phyloP scores from a whole-genome alignment of 345 rosid genomes.

The Pistacia atlantica region DNA sequence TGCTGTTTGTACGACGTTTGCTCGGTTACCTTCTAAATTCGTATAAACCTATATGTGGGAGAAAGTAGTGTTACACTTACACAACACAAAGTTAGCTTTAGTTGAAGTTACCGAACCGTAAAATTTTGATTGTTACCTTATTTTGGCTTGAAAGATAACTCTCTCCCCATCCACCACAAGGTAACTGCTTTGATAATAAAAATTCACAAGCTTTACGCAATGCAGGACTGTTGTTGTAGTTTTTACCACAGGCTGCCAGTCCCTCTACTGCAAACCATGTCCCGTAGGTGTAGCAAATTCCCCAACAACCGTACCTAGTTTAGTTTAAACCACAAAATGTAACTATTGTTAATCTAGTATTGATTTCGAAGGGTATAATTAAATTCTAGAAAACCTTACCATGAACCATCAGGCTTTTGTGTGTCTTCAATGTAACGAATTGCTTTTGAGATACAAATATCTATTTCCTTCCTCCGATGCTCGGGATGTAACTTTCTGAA shows the following conservation, averaged over 20 bases:
- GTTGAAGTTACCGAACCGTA: too few species aligned
- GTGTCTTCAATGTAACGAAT: conserved; percentile 37
- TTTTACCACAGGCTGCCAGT: conserved; percentile 50
- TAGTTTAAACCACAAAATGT: neutral
- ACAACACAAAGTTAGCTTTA: too few species aligned
- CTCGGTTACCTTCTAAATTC: conserved; percentile 37
- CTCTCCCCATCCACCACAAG: conserved; percentile 76
- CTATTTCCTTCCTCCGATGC: conserved; percentile 43
- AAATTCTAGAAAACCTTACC: conserved; percentile 22
- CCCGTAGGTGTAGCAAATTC: conserved; percentile 64
- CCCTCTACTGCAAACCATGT: conserved; percentile 62
- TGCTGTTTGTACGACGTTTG: conserved; percentile 57
- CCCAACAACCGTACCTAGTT: conserved; percentile 68
- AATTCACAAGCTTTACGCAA: conserved; percentile 55
- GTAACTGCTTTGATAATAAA: conserved; percentile 48
- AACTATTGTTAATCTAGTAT: neutral
- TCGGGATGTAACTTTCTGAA: conserved; percentile 44
- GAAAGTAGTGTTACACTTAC: too few species aligned
- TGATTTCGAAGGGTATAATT: neutral
- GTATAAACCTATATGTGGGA: conserved; percentile 34
- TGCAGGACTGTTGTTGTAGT: conserved; percentile 29
- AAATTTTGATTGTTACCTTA: conserved; percentile 25
- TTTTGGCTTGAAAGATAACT: conserved; percentile 56
- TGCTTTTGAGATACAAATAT: conserved; percentile 28
- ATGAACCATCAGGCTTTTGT: conserved; percentile 56